A percentile compares a stretch with the other conserved stretches of the same genome.
Evolutionary conservation across 2,329 filamentous ascomycete species (phyloP).

Genomic region (Fusarium pininemorale): DNA sequence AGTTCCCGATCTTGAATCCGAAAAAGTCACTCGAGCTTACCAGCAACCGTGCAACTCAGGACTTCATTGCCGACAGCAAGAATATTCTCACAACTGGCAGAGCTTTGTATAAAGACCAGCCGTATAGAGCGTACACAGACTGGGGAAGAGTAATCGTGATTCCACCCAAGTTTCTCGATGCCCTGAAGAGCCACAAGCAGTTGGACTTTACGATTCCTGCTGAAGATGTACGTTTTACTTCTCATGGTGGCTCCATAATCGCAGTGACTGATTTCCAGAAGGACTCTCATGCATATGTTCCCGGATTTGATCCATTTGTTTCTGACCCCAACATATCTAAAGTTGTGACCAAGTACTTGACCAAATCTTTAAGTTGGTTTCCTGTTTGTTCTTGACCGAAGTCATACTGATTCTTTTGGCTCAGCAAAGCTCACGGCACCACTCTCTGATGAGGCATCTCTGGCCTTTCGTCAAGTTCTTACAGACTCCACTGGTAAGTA

Average conservation of each 20-base stretch:
- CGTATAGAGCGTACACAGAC: not conserved
- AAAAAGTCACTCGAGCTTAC: not conserved
- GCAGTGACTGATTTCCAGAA: not conserved
- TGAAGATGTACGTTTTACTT: not conserved
- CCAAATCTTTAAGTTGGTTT: not conserved
- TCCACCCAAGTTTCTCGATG: not conserved
- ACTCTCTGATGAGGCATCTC: not conserved
- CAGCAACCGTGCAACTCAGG: not conserved
- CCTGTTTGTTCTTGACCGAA: fast-evolving
- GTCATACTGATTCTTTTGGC: not conserved
- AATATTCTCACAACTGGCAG: not conserved
- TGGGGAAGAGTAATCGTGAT: not conserved
- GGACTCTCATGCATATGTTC: slow-evolving; percentile 4
- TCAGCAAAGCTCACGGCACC: not conserved
- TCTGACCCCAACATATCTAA: fast-evolving
- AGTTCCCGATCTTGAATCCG: not conserved
- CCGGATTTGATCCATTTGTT: not conserved
- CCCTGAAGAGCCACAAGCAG: not conserved
- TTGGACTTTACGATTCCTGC: not conserved
- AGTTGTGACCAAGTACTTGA: slow-evolving; percentile 1
- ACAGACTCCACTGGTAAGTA: not conserved
- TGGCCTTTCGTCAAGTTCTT: not conserved
- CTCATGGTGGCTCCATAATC: not conserved
- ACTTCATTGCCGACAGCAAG: not conserved
- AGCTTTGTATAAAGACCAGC: not conserved